phyloP scores from a whole-genome alignment of 306 rosid genomes.

The Ceratonia siliqua region DNA sequence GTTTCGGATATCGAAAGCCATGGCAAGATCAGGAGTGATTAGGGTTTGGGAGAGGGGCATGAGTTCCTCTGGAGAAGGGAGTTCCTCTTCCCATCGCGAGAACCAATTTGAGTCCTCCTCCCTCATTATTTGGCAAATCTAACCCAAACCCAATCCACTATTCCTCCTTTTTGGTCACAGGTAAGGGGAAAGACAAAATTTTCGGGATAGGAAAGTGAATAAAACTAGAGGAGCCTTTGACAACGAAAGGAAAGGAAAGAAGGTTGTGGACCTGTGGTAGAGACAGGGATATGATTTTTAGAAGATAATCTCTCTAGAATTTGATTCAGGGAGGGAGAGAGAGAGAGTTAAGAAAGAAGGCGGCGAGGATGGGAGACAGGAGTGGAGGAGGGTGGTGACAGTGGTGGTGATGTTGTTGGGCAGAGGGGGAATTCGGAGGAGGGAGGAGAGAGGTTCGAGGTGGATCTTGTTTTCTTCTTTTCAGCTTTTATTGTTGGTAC shows the following conservation, averaged over 20 bases:
- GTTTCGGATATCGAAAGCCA: constrained; percentile 79
- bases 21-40: constrained; percentile 86
- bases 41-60: constrained; percentile 97
- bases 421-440: not conserved
- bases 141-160: constrained; percentile 17
- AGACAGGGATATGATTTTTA: constrained; percentile 28
- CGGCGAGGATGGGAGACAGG: not conserved
- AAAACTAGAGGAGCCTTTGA: not conserved
- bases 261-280: not conserved
- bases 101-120: constrained; percentile 93
- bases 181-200: not conserved
- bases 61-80: constrained; percentile 76
- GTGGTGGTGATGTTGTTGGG: not conserved
- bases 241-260: not conserved
- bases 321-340: constrained; percentile 2
- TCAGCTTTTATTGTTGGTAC: constrained; percentile 46
- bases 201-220: not conserved
- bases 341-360: not conserved
- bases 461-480: constrained; percentile 78
- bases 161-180: constrained; percentile 3
- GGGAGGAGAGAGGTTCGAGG: constrained; percentile 85
- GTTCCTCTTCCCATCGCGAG: constrained; percentile 82
- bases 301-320: constrained; percentile 15
- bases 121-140: constrained; percentile 56
- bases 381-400: not conserved